These are phyloP conservation scores for Viola odorata DNA, from an alignment of 345 rosid species.

Conservation along the genomic window DNA sequence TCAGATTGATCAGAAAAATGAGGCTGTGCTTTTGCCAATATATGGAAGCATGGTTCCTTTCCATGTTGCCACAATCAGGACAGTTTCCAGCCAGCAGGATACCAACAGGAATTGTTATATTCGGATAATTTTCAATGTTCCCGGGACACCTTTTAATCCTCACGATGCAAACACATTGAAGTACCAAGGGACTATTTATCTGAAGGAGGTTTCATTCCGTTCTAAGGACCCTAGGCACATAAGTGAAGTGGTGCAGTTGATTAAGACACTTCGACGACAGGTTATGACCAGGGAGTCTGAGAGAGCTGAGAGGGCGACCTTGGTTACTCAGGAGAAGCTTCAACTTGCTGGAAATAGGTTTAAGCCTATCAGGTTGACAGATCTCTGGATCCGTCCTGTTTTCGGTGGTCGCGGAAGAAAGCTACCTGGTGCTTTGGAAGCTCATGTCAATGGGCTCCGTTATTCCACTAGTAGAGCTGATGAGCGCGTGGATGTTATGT, in stretches of 20 bases:
- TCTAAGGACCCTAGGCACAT: slow-evolving; percentile 86
- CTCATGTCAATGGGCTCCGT: slow-evolving; percentile 74
- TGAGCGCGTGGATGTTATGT: slow-evolving; percentile 79
- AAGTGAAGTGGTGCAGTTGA: slow-evolving; percentile 69
- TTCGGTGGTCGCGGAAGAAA: slow-evolving; percentile 91
- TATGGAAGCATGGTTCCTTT: slow-evolving; percentile 84
- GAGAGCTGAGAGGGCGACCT: slow-evolving; percentile 80
- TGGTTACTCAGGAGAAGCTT: slow-evolving; percentile 81
- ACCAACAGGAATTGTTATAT: slow-evolving; percentile 71
- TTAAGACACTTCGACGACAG: slow-evolving; percentile 77
- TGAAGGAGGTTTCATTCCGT: slow-evolving; percentile 77
- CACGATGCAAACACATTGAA: slow-evolving; percentile 60
- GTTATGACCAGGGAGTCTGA: slow-evolving; percentile 81
- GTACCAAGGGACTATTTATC: slow-evolving; percentile 57
- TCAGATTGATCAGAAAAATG: slow-evolving; percentile 76
- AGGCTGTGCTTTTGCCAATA: slow-evolving; percentile 75
- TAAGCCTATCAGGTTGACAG: slow-evolving; percentile 71
- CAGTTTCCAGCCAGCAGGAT: slow-evolving; percentile 83
- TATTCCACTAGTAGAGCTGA: slow-evolving; percentile 66
- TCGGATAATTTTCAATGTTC: slow-evolving; percentile 72
- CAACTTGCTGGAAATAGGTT: slow-evolving; percentile 79
- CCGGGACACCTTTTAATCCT: slow-evolving; percentile 74
- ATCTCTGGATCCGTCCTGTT: slow-evolving; percentile 77
- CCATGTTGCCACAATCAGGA: slow-evolving; percentile 80
- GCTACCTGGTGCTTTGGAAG: slow-evolving; percentile 67